Evolutionary conservation across 2,329 filamentous ascomycete species (phyloP), one percentile per base, ranked within the genome.

Genomic region (Fusarium cyanostomum): DNA sequence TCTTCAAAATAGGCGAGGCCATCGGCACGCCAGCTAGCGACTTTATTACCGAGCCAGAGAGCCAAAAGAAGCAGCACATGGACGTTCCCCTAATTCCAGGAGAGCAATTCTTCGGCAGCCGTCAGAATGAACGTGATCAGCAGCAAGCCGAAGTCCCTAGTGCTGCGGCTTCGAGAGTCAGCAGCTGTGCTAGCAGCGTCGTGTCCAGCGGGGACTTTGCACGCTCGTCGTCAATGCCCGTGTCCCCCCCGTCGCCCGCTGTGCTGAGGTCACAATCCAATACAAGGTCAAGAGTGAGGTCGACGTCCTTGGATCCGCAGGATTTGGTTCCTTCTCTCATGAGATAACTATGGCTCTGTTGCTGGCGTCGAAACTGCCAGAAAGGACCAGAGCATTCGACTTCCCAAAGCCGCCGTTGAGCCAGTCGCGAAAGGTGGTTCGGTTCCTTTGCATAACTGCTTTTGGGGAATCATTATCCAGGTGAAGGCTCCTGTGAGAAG

Each of bases 1-100:
- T 88, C 7, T 80, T 75, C 5, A 72, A 65, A 6, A 59, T 84
- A 5, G 79, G 79, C 8, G 75, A 81, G 10, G 78, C 79, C 12
- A 64, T 88, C 1, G 80, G 81, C 4, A 80, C 79, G 1, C 79
- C 83, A 27, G 77, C 80, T 1, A 75, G 79, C 2, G 76, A 82
- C n/a, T 77, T 75, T 2, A 63, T 63, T 1, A 63, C 53, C 1
- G 46, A 63, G 13, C 54, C 44, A 3, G 45, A 27, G 4, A 15
- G 9, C 5, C 44, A 46, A 3, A 38, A 38, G 1, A 12, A 28
- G 7, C 31, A 38, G 5, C 48, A 12, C 3, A 48, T 63, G 33
- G 60, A 63, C 12, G 6, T 63, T 0, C 60, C 60, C 0, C 43
- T 38, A 44, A 44, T 64, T 15, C 61, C 61, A 2, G 61, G 56